These are phyloP conservation scores for Leccinellum luteum DNA, from an alignment of 768 basidiomycete genomes.

Conservation along the genomic window DNA sequence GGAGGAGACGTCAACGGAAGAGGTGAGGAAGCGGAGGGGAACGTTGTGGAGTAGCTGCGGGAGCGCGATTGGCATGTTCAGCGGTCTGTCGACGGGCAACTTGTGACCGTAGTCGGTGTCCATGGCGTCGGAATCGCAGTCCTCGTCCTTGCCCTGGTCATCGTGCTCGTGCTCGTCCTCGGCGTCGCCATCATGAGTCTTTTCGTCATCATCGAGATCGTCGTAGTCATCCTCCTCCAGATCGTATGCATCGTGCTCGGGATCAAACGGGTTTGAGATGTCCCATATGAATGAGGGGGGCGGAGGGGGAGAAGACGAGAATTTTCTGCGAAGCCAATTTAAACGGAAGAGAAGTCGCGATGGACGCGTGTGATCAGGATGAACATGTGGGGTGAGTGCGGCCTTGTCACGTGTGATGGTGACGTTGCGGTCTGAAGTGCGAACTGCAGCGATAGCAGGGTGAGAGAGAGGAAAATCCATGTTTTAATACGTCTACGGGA, in stretches of 20 bases:
- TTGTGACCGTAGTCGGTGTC: not conserved
- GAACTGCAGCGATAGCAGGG: not conserved
- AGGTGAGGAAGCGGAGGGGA: not conserved
- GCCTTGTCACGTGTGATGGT: not conserved
- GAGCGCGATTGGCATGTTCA: constrained; percentile 1
- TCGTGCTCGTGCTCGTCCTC: not conserved
- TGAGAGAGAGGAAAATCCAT: not conserved
- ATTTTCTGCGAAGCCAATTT: not conserved
- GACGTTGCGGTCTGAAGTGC: not conserved
- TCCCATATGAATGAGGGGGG: constrained; percentile 17
- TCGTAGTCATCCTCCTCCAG: not conserved
- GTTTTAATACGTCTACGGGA: not conserved
- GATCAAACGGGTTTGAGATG: constrained; percentile 9
- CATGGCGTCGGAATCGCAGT: not conserved
- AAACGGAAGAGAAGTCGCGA: not conserved
- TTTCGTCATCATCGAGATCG: not conserved
- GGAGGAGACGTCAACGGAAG: not conserved
- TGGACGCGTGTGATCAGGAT: too few relatives aligned
- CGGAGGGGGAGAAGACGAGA: not conserved
- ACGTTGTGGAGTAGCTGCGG: not conserved
- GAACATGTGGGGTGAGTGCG: too few relatives aligned
- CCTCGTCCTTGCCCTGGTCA: not conserved
- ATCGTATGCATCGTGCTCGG: not conserved
- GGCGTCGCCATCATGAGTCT: not conserved
- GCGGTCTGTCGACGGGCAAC: not conserved